Base-by-base conservation (phyloP, 1,284 basidiomycete genomes). In the Malassezia vespertilionis region DNA sequence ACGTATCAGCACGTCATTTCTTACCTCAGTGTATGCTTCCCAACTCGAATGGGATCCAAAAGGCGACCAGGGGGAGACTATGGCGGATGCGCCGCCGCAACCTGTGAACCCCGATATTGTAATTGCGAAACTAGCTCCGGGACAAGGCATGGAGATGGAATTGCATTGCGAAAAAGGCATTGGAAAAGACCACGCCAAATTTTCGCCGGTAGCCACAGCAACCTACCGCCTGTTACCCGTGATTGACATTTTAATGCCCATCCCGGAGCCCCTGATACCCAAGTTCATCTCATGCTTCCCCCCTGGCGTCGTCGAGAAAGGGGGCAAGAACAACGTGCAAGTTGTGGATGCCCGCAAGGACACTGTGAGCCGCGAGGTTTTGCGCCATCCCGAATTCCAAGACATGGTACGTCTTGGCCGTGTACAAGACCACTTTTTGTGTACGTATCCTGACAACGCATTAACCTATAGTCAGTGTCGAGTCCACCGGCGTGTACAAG, bases 151-250 rank as follows among this genome's bases (percentile, higher is more conserved):
- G 33, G 77, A 84, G 27, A 79, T 90, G 73, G 86, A 95, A 68
- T 68, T 93, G 51, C 90, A 97, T 69, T 90, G 88, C 37, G 77
- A 90, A 51, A 96, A 96, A 69, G 86, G 89, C 6, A 80, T 87
- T n/a, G 90, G 88, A 17, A 87, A 86, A 62, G 88, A 91, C 61
- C 93, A 99, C 67, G 89, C 93, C 33, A 99, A 99, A 70, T 97
- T 86, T 72, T 87, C 81, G 46, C 88, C 93, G n/a, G 93, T 97
- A 40, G 58, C 70, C 39, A 64, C 46, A 3, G 60, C 91, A 1
- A 86, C 89, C 2, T 99, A 97, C 72, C 83, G 91, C 37, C 77
- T 96, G 4, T 78, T 95, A 20, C 93, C 91, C 0, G 77, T 84
- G 60, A 85, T 99, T 69, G 77, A 82, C 53, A 79, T 97, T 56